Base-by-base conservation (phyloP, 768 basidiomycete genomes). In the Pulveroboletus sp. region DNA sequence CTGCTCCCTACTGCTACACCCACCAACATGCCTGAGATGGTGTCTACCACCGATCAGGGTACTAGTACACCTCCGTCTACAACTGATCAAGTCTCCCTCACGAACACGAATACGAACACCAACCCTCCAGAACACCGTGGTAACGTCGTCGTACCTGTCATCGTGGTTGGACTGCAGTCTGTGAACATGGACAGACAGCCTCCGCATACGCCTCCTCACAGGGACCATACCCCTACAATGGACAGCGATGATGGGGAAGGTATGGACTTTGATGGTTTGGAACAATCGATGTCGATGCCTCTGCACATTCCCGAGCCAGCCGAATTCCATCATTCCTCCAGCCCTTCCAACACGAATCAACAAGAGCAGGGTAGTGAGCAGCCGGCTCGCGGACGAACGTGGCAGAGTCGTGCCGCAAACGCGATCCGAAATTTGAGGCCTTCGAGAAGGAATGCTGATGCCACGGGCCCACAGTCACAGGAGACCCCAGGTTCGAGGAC, bases 141-240 rank as follows among this genome's bases (percentile, higher is more conserved):
- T 43, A 74, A 75, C 55, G 69, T 81, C 18, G 85, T 90, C 32
- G 81, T 90, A 12, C 89, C 89, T 17, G 86, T 91, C 53, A 89
- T 91, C 52, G 82, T 91, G 47, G 88, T 91, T 26, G 89, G 89
- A 8, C 69, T 91, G 39, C 89, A 89, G 67, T 85, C 83, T 50
- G 85, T 89, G 30, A 77, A 79, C 60, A 67, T 75, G 57, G 74
- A 73, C 49, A 66, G 70, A 52, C 69, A 67, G 21, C 67, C 48
- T 47, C 63, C 63, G 47, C 54, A 54, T 26, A 43, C 40, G 24
- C 52, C 57, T 46, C 51, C 56, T 17, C 49, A 47, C 3, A 39
- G 35, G 14, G 47, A 59, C 41, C 57, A 48, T 24, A 8, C 49
- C 4, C 35, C 56, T 30, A 43, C 61, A 49, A 43, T 49, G 5